Evolutionary conservation across 148 eudicot species (phyloP), one percentile per base, ranked within the genome.

Genomic region (Chenopodium berlandieri): DNA sequence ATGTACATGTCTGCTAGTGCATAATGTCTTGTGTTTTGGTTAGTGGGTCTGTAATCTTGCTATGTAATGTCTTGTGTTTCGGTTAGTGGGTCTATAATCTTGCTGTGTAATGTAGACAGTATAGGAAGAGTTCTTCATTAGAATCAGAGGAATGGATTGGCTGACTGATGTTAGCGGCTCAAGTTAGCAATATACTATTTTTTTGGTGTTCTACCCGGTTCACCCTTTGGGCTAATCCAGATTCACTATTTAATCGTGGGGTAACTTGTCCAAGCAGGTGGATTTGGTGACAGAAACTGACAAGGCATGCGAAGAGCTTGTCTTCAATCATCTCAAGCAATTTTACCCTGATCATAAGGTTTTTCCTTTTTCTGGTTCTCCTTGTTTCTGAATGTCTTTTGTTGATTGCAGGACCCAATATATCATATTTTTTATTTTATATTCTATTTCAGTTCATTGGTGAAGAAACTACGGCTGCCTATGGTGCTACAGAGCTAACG

Each of bases 201-300:
- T 27, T 27, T 27, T 27, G 30, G 30, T 27, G 30, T 27, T 27
- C 30, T 27, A 27, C 30, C 30, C 30, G 30, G 30, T 27, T 27
- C 30, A 27, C 30, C 30, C 30, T 27, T 27, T 27, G 30, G 30
- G 30, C 30, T 27, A 27, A 27, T 27, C 30, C 30, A 27, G 30
- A 27, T 47, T 19, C 58, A 34, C 27, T 14, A 22, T 11, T 25
- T 30, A 3, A 25, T 19, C 1, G 50, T 74, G 27, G 50, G 72
- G 25, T 44, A 75, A 81, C 31, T 75, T 82, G 62, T 75, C 52
- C 34, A 63, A 84, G 82, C 90, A 94, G 98, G 99, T 94, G 48
- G 99, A 96, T 89, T 88, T 96, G 88, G 99, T 96, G 82, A 96
- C 99, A n/a, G 98, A 94, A 83, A 96, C 99, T 81, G 99, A 96